Percentiles rank a stretch among this genome's conserved stretches.
Evolutionary conservation across 179 eudicot genomes (phyloP).

Genomic region (Drosera spatulata): DNA sequence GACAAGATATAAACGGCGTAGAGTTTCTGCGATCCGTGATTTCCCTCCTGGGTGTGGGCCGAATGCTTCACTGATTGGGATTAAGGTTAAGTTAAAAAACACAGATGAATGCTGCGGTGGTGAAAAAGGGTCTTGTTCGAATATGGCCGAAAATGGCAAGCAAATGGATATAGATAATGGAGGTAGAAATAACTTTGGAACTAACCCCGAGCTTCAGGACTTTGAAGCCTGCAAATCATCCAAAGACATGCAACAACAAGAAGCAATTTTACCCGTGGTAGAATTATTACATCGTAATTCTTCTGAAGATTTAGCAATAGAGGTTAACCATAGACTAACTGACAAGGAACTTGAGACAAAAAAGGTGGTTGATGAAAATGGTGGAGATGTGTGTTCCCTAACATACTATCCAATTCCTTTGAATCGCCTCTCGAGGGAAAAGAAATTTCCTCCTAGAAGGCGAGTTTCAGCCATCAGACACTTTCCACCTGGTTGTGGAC

Average conservation of each 20-base stretch:
- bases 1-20: slow-evolving; percentile 45
- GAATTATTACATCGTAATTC: background rate
- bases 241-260: background rate
- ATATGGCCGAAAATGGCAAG: background rate
- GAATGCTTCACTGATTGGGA: slow-evolving; percentile 11
- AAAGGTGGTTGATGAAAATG: slow-evolving; percentile 1
- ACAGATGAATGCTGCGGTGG: background rate
- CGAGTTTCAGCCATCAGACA: slow-evolving; percentile 39
- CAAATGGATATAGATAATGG: background rate
- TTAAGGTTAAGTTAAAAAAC: background rate
- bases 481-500: slow-evolving; percentile 57
- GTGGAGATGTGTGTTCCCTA: background rate
- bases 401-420: slow-evolving; percentile 5
- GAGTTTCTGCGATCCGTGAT: slow-evolving; percentile 48
- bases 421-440: slow-evolving; percentile 1
- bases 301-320: background rate
- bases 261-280: no score
- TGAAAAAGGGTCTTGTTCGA: background rate
- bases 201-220: background rate
- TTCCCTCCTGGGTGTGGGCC: slow-evolving; percentile 65
- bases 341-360: background rate
- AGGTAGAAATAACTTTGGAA: background rate
- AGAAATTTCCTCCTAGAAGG: slow-evolving; percentile 21
- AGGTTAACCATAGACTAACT: background rate
- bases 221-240: background rate